Evolutionary conservation across 768 basidiomycete species (phyloP).

Genomic region (Collybiopsis confluens): DNA sequence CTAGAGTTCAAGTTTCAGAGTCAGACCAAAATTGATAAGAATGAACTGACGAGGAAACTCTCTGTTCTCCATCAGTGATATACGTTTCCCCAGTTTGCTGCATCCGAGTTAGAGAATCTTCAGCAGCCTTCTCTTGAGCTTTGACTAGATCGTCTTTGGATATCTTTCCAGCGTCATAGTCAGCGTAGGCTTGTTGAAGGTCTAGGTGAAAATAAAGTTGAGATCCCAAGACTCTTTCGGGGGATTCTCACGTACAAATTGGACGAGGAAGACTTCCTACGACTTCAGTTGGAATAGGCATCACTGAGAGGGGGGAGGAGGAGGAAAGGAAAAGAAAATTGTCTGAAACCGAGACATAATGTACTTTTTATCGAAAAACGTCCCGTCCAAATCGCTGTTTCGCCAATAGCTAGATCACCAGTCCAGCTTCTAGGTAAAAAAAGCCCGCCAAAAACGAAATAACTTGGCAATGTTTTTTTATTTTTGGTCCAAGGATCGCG

Average conservation of each 20-base stretch:
- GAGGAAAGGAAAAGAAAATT: not conserved
- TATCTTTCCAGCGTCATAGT: slow-evolving; percentile 4
- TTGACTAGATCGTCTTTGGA: slow-evolving; percentile 4
- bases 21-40: not conserved
- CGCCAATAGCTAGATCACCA: no score
- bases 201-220: not conserved
- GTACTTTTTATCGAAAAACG: no score
- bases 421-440: no score
- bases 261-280: slow-evolving; percentile 8
- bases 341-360: not conserved
- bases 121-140: slow-evolving; percentile 5
- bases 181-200: slow-evolving; percentile 2
- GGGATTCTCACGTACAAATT: not conserved
- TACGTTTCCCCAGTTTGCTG: slow-evolving; percentile 3
- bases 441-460: no score
- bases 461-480: no score
- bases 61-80: slow-evolving; percentile 7
- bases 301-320: not conserved
- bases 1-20: not conserved
- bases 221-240: no score
- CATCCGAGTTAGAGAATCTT: slow-evolving; percentile 4
- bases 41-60: not conserved
- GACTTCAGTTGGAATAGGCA: slow-evolving; percentile 7
- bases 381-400: no score
- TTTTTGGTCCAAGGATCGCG: no score